Percentiles rank a stretch among this genome's conserved stretches.
These are phyloP conservation scores for Alternaria triticimaculans DNA, from an alignment of 2,329 filamentous ascomycete genomes.

Conservation along the genomic window DNA sequence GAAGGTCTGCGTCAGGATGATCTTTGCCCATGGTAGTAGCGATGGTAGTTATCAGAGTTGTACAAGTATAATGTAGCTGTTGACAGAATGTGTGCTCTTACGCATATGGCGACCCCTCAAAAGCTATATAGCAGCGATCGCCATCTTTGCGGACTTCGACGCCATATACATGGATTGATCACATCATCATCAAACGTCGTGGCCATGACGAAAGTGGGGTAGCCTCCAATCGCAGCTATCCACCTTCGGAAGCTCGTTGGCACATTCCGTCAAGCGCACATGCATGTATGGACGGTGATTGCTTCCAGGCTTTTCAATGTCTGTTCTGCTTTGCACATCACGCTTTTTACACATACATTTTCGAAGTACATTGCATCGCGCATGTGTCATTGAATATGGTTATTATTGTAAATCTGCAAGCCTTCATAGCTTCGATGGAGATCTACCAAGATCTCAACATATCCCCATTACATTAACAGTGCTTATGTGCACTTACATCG, in stretches of 20 bases:
- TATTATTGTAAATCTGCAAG: neutral
- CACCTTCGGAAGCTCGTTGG: conserved; percentile 5
- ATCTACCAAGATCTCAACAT: conserved; percentile 4
- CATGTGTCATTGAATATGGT: neutral
- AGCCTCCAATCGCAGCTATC: conserved; percentile 2
- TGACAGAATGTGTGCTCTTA: neutral
- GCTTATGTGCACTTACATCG: conserved; percentile 11
- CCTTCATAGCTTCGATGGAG: conserved; percentile 2
- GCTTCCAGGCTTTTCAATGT: neutral
- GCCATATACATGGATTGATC: conserved; percentile 8
- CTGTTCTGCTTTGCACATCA: neutral
- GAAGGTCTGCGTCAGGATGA: conserved; percentile 46
- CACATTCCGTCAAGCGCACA: neutral
- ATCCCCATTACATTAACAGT: neutral
- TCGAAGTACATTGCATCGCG: neutral
- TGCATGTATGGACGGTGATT: neutral
- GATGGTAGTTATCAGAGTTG: neutral
- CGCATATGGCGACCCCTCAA: no score
- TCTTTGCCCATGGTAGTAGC: conserved; percentile 36
- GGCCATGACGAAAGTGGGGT: conserved; percentile 28
- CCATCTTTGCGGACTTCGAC: neutral
- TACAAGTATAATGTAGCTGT: neutral
- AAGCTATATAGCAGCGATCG: neutral
- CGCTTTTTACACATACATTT: neutral
- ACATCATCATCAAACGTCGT: conserved; percentile 12